Evolutionary conservation across 768 basidiomycete species (phyloP).

Genomic region (Cubamyces sp.): DNA sequence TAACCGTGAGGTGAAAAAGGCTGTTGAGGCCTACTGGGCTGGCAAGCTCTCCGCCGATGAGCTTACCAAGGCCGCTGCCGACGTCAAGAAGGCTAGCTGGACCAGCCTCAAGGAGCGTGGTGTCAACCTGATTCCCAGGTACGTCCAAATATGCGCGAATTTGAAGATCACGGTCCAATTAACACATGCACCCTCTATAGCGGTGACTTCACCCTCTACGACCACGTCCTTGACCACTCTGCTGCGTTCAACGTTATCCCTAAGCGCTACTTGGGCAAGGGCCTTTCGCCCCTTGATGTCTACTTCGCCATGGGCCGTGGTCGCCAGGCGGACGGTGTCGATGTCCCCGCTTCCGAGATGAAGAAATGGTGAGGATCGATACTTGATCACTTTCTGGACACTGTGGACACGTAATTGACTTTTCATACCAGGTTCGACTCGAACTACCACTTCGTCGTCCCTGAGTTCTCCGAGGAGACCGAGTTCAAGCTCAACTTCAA

Average conservation of each 20-base stretch:
- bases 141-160: constrained; percentile 33
- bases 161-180: constrained; percentile 20
- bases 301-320: constrained; percentile 99
- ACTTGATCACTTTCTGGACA: neutral
- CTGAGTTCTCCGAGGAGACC: constrained; percentile 87
- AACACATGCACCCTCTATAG: constrained; percentile 44
- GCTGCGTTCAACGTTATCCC: constrained; percentile 96
- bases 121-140: constrained; percentile 94
- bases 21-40: constrained; percentile 98
- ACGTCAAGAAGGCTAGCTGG: constrained; percentile 90
- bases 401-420: neutral
- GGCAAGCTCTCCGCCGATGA: constrained; percentile 88
- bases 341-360: constrained; percentile 98
- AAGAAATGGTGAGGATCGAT: constrained; percentile 87
- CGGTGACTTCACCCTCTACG: constrained; percentile 98
- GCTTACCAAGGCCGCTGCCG: constrained; percentile 84
- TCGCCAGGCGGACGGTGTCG: constrained; percentile 91
- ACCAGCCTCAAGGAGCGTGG: constrained; percentile 79
- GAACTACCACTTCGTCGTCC: constrained; percentile 99
- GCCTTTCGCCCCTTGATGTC: constrained; percentile 87
- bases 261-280: constrained; percentile 86
- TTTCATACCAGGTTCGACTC: constrained; percentile 83
- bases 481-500: constrained; percentile 96
- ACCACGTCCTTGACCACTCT: constrained; percentile 98
- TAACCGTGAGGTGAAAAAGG: constrained; percentile 96